Percentiles rank a stretch among this genome's conserved stretches.
Evolutionary conservation across 2,329 filamentous ascomycete species (phyloP).

Genomic region (Ascochyta viciae-villosae): DNA sequence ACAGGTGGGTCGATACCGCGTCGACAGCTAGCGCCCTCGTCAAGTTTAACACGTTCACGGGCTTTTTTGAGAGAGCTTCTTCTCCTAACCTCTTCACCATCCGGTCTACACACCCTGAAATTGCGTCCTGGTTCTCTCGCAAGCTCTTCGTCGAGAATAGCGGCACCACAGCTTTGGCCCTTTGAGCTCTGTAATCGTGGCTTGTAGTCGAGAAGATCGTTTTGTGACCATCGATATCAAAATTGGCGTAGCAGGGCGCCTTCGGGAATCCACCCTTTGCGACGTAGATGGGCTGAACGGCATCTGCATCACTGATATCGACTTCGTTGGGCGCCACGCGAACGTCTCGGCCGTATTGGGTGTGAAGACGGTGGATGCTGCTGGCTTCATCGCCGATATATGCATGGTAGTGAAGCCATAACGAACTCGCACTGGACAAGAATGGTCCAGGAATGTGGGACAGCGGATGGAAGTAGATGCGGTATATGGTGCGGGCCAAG

Average conservation of each 20-base stretch:
- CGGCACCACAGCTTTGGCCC: constrained; percentile 59
- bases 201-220: constrained; percentile 62
- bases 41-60: constrained; percentile 59
- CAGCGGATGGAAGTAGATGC: constrained; percentile 33
- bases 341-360: constrained; percentile 31
- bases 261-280: constrained; percentile 62
- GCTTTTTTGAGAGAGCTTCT: constrained; percentile 38
- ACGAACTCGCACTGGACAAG: constrained; percentile 27
- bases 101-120: constrained; percentile 52
- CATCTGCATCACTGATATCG: constrained; percentile 43
- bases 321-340: constrained; percentile 38
- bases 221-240: constrained; percentile 63
- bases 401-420: constrained; percentile 40
- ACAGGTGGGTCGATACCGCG: constrained; percentile 62
- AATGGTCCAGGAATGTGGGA: constrained; percentile 34
- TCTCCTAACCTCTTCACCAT: constrained; percentile 52
- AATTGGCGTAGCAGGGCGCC: constrained; percentile 60
- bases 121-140: constrained; percentile 46
- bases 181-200: constrained; percentile 49
- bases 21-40: constrained; percentile 61
- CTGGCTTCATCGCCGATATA: constrained; percentile 40
- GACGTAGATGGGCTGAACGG: constrained; percentile 59
- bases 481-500: constrained; percentile 25
- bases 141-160: constrained; percentile 60
- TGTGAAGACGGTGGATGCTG: constrained; percentile 29